Evolutionary conservation across 495 filamentous ascomycete genomes (phyloP), one percentile per base, ranked within the genome.

Genomic region (Terfezia boudieri): DNA sequence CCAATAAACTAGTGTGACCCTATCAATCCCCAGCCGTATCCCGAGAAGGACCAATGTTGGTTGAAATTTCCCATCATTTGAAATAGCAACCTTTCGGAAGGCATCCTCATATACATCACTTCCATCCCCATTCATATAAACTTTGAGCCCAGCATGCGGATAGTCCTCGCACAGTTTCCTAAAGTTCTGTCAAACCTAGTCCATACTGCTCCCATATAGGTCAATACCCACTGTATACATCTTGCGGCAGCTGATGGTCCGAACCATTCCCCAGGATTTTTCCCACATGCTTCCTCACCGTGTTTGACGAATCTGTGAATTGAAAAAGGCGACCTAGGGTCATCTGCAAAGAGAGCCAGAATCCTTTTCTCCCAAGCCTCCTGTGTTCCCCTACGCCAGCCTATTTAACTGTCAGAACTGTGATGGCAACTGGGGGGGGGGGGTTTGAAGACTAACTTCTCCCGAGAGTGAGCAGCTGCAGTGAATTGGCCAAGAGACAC

Each of bases 181-280:
- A 99, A 72, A 8, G 80, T 80, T 63, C 87, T 95, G 56, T 51
- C 20, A 23, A 37, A 22, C 59, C 56, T n/a, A 8, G 37, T 49
- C 22, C 22, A 46, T 50, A 49, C 35, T 26, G 7, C 26, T 4
- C 7, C 7, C 10, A 7, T 10, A 38, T 38, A 11, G 50, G 32
- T 11, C n/a, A 8, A 11, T 32, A 71, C 85, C 62, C 68, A 94
- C 87, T 92, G 80, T 53, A 99, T 94, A 66, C 92, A 95, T 55
- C 80, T 77, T n/a, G 92, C 86, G 2, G 92, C 92, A 7, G 92
- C 90, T 14, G 86, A 94, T n/a, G 92, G 92, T 9, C 92, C 92
- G 72, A 99, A 99, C 92, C 92, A 99, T 68, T 95, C 84, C 23
- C 92, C 92, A 0, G 92, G 89, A 66, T 88, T 82, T 64, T 94